These are phyloP conservation scores for Erodium trifolium DNA, from an alignment of 441 rosid genomes.

Conservation along the genomic window DNA sequence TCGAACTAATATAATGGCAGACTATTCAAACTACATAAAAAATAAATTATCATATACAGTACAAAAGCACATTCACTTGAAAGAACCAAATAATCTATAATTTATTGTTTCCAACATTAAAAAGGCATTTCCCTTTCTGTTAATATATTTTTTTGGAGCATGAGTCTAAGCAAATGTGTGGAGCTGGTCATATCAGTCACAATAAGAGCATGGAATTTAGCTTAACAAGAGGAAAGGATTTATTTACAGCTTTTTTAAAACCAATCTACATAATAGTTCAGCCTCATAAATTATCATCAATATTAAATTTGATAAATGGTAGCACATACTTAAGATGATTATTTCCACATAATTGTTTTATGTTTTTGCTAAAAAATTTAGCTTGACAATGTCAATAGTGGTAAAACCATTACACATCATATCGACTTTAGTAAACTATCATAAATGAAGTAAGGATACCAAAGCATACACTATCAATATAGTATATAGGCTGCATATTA, in stretches of 20 bases:
- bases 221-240: background rate
- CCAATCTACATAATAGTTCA: background rate
- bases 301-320: background rate
- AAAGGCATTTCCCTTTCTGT: background rate
- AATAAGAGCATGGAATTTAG: background rate
- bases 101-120: background rate
- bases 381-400: background rate
- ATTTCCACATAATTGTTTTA: background rate
- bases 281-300: background rate
- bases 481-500: no score
- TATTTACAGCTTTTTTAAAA: no score
- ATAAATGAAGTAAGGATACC: no score
- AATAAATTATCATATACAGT: background rate
- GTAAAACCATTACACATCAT: background rate
- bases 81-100: background rate
- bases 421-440: no score
- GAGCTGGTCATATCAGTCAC: background rate
- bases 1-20: constrained; percentile 18
- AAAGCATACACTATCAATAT: no score
- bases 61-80: background rate
- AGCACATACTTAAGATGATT: background rate
- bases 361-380: background rate
- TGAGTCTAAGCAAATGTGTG: background rate
- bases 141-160: background rate
- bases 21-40: constrained; percentile 7